Evolutionary conservation across 2,329 filamentous ascomycete species (phyloP), one percentile per base, ranked within the genome.

Genomic region (Penicillium hordei): DNA sequence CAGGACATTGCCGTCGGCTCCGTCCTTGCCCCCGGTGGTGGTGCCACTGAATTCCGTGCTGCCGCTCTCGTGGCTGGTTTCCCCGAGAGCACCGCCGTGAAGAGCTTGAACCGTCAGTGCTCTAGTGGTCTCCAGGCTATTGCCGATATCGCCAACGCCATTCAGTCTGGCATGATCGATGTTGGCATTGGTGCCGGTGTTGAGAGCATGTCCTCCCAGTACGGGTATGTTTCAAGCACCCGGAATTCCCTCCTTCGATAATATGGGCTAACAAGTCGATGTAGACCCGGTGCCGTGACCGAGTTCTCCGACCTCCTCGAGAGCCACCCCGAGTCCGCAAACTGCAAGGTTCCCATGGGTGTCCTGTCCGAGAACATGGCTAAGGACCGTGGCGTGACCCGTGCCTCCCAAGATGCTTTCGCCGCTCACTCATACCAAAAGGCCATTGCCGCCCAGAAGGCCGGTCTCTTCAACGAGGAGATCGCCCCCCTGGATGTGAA

Each of bases 301-400:
- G 94, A 97, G 78, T 97, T 97, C 83, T 94, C 90, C 31, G 91
- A 96, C 49, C 84, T 91, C 52, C 86, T 97, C 63, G 90, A 97
- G 72, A 84, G 81, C 68, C 84, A 93, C 81, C 83, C 86, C 63
- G 89, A 94, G 73, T 85, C 93, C 25, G 89, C 89, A 70, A 95
- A 97, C 84, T 99, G 94, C 87, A 97, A 96, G 81, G 93, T 97
- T 3, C 88, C 92, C 74, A 97, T 97, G 94, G 93, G 93, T 68
- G 85, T 92, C 12, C 82, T 97, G 49, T 96, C 91, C 29, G 94
- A 99, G 79, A 78, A 93, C 71, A 97, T 97, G 93, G 94, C 93
- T 66, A 89, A 91, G 78, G 91, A 92, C 74, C 86, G 89, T 69
- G 82, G 83, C 58, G 85, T 97, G 71, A 71, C 80, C 57, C 89